A percentile compares a stretch with the other conserved stretches of the same genome.
Evolutionary conservation across 164 flowering plant genomes (phyloP).

Genomic region (Annona squamosa): DNA sequence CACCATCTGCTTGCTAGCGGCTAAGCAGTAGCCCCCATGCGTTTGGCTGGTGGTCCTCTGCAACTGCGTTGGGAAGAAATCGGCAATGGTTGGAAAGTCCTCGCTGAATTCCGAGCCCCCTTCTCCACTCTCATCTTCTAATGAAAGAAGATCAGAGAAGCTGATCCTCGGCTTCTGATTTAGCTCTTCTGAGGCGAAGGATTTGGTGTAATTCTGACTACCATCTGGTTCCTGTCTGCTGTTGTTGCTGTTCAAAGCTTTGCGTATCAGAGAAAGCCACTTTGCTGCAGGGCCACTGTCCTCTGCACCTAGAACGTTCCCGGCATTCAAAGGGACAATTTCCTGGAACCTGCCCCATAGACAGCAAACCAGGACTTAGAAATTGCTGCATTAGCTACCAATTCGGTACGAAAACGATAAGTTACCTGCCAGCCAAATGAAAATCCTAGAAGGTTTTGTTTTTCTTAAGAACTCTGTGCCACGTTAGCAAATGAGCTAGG

Average conservation of each 20-base stretch:
- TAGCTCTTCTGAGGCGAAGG: slow-evolving; percentile 15
- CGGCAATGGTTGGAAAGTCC: slow-evolving; percentile 13
- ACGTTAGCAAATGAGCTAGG: too few relatives aligned
- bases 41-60: slow-evolving; percentile 7
- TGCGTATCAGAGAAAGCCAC: slow-evolving; percentile 71
- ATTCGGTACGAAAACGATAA: too few relatives aligned
- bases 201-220: slow-evolving; percentile 11
- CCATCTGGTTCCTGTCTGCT: slow-evolving; percentile 11
- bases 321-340: slow-evolving; percentile 87
- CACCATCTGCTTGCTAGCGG: slow-evolving; percentile 88
- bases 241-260: slow-evolving; percentile 33
- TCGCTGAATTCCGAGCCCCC: slow-evolving; percentile 11
- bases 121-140: slow-evolving; percentile 38
- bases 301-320: slow-evolving; percentile 80
- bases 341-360: slow-evolving; percentile 65
- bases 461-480: too few relatives aligned
- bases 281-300: slow-evolving; percentile 62
- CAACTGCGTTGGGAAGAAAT: slow-evolving; percentile 5
- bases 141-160: slow-evolving; percentile 48
- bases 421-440: too few relatives aligned
- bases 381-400: not conserved
- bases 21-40: slow-evolving; percentile 33
- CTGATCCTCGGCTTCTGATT: slow-evolving; percentile 35
- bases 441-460: too few relatives aligned
- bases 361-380: not conserved